These are phyloP conservation scores for Pseudozyma hubeiensis DNA, from an alignment of 1,284 basidiomycete species.

Conservation along the genomic window DNA sequence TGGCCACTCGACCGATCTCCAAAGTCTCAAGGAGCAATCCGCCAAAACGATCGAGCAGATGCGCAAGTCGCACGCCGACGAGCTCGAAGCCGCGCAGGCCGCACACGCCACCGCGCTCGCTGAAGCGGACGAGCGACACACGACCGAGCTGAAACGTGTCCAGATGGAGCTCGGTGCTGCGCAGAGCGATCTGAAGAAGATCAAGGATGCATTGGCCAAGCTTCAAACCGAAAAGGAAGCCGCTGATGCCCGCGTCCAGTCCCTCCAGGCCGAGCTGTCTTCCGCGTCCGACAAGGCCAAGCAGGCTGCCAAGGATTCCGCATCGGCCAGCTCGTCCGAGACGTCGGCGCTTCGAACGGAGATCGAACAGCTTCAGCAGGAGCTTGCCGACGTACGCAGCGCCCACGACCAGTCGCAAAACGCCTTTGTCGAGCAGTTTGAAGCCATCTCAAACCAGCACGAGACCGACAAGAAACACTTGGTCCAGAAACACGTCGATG, in stretches of 20 bases:
- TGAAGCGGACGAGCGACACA: conserved; percentile 27
- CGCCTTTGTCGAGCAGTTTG: conserved; percentile 51
- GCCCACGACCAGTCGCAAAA: conserved; percentile 48
- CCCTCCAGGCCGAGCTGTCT: conserved; percentile 37
- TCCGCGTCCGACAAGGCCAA: conserved; percentile 36
- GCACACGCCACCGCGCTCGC: conserved; percentile 31
- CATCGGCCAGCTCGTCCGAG: conserved; percentile 30
- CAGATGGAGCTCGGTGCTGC: conserved; percentile 46
- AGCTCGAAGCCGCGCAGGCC: conserved; percentile 37
- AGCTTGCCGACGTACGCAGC: conserved; percentile 37
- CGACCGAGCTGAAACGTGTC: conserved; percentile 35
- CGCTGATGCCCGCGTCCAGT: conserved; percentile 23
- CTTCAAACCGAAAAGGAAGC: conserved; percentile 42
- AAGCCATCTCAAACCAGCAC: conserved; percentile 33
- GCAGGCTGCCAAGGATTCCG: conserved; percentile 31
- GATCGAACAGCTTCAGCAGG: conserved; percentile 35
- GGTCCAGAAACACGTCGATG: conserved; percentile 47
- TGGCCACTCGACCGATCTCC: conserved; percentile 47
- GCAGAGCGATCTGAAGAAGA: conserved; percentile 48
- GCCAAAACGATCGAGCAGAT: conserved; percentile 44
- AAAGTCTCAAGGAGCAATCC: conserved; percentile 41
- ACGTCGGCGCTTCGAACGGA: conserved; percentile 28
- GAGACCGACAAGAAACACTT: conserved; percentile 37
- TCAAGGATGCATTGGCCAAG: conserved; percentile 33
- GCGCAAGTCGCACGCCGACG: conserved; percentile 43